Evolutionary conservation across 2,329 filamentous ascomycete species (phyloP), one percentile per base, ranked within the genome.

Genomic region (Fusarium illudens): DNA sequence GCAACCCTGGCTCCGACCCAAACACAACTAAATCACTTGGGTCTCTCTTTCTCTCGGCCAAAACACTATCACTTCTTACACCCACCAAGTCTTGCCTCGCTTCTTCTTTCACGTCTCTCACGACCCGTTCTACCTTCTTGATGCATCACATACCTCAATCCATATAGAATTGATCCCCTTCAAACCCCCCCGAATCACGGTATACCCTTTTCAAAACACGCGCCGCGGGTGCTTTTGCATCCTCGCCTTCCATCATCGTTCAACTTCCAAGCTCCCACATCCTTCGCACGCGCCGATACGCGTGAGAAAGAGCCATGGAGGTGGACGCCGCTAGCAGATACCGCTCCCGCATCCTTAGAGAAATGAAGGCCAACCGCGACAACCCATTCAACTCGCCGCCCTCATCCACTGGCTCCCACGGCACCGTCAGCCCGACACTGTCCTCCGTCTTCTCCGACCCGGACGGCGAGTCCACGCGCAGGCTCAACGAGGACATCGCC

Each of bases 301-400:
- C 71, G 72, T 67, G 58, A 68, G 62, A 72, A 63, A 65, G 65
- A 76, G 73, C 75, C 65, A 83, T 83, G 81, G 81, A 83, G 73
- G 71, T 75, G 72, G 80, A 83, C 69, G 73, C 75, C 48, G 73
- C 75, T 58, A 79, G 65, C 70, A 79, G 80, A 71, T 83, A 82
- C 77, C 81, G 80, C 71, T 83, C 81, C 72, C 81, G 81, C 70
- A 82, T 83, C 64, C 78, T 83, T 71, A 81, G 84, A 76, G 84
- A 85, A 77, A 84, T 85, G 82, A 81, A 83, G 50, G 78, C 82
- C 67, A 82, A 84, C 76, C 80, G 82, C 75, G 80, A 85, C 62
- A 85, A 87, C 75, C 85, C 85, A 6, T 87, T 86, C 78, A 86
- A 85, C 76, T 87, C 85, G 19, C 86, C 86, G 6, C 85, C 85